phyloP scores from a whole-genome alignment of 257 asterid species.

The Fraxinus excelsior region DNA sequence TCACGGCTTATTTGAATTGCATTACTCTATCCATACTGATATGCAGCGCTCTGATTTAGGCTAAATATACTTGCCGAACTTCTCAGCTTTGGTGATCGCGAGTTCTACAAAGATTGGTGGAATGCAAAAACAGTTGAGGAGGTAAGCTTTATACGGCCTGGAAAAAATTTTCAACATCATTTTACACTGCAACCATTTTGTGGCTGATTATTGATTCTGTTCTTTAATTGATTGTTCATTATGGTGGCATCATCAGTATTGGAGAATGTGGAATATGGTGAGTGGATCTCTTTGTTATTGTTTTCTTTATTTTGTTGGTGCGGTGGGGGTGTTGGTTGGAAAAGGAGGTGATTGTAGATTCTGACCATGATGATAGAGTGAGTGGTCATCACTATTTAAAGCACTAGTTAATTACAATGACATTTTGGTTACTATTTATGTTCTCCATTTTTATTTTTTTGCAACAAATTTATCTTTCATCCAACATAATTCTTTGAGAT shows the following conservation, averaged over 20 bases:
- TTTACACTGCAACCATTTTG: neutral
- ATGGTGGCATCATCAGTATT: slow-evolving; percentile 66
- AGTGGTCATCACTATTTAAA: neutral
- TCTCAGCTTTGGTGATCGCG: slow-evolving; percentile 94
- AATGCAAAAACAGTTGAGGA: slow-evolving; percentile 96
- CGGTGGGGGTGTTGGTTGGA: neutral
- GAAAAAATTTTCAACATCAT: neutral
- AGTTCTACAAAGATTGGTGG: slow-evolving; percentile 99
- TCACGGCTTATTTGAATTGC: slow-evolving; percentile 10
- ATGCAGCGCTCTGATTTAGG: slow-evolving; percentile 62
- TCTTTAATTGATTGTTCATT: slow-evolving; percentile 27
- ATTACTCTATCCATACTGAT: slow-evolving; percentile 40
- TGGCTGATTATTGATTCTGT: slow-evolving; percentile 23
- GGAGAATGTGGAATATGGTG: slow-evolving; percentile 99
- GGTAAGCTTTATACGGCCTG: slow-evolving; percentile 41
- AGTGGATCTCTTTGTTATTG: slow-evolving; percentile 22
- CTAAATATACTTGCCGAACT: slow-evolving; percentile 96
- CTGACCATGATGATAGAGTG: neutral
- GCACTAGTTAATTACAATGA: neutral
- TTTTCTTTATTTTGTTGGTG: neutral
- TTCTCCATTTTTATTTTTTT: neutral
- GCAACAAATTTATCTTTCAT: neutral
- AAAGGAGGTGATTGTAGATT: neutral
- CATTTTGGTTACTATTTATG: neutral
- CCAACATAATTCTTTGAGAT: slow-evolving; percentile 8